These are phyloP conservation scores for Peronospora belbahrii DNA, from an alignment of 352 stramenopile genomes.

Conservation along the genomic window DNA sequence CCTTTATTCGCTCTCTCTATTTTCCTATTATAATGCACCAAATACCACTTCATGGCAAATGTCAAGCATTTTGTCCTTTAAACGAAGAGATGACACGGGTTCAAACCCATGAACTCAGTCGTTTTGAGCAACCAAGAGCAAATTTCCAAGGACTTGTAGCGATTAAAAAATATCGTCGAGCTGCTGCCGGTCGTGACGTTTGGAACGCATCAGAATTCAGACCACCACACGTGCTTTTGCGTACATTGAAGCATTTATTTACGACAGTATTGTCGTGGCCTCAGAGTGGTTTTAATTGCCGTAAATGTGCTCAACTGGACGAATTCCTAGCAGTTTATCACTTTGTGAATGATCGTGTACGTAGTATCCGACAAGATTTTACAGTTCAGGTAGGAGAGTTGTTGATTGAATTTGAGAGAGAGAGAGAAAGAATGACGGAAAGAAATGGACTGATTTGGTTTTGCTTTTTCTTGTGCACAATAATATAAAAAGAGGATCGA, in stretches of 20 bases:
- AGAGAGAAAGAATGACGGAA: no score
- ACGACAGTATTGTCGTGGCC: slow-evolving; percentile 26
- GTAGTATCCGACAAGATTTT: slow-evolving; percentile 66
- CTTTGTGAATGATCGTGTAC: slow-evolving; percentile 62
- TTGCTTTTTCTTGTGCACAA: background rate
- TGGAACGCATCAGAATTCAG: slow-evolving; percentile 23
- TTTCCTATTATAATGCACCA: slow-evolving; percentile 4
- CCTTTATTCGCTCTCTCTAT: no score
- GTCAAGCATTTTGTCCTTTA: slow-evolving; percentile 25
- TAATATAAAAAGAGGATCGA: slow-evolving; percentile 33
- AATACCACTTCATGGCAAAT: slow-evolving; percentile 23
- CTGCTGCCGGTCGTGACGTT: slow-evolving; percentile 33
- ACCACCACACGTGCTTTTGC: slow-evolving; percentile 29
- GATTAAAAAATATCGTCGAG: slow-evolving; percentile 52
- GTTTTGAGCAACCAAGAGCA: slow-evolving; percentile 29
- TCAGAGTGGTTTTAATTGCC: slow-evolving; percentile 27
- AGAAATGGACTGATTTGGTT: slow-evolving; percentile 1
- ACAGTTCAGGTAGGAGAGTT: slow-evolving; percentile 42
- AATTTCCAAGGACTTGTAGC: slow-evolving; percentile 8
- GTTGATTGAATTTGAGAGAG: no score
- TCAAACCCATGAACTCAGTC: slow-evolving; percentile 35
- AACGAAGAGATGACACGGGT: slow-evolving; percentile 27
- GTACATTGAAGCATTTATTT: slow-evolving; percentile 41
- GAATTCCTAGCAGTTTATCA: slow-evolving; percentile 63
- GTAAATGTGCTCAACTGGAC: background rate